Evolutionary conservation across 192 early-diverging fungal genomes (phyloP), one percentile per base, ranked within the genome.

Genomic region (Linnemannia exigua): DNA sequence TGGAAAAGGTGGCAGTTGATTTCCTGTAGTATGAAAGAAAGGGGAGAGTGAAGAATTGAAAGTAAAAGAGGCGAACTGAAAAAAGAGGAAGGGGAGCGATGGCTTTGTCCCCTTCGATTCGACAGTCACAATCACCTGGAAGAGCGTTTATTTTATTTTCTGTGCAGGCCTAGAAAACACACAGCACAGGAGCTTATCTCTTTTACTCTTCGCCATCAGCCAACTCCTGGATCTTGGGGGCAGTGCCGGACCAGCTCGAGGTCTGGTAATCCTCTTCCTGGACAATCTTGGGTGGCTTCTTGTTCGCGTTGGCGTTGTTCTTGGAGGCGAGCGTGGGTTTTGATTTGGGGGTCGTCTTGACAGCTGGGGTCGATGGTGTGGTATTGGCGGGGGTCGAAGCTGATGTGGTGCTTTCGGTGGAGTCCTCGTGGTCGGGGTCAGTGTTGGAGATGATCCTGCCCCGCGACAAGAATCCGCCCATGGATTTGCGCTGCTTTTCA

Each of bases 391-490:
- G 3, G 31, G 52, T 58, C 12, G 72, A 31, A 12, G 72, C n/a
- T 22, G 80, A 71, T 25, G 79, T 47, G 22, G 33, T 35, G 44
- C 48, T 33, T 12, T 46, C 63, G 2, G 20, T n/a, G 46, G 41
- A 33, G 1, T 35, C 50, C 54, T 79, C 73, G 17, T 73, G 31
- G 37, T 76, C 72, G 20, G 77, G 76, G 20, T 89, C 85, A 11
- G 84, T 80, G n/a, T 75, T 73, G 17, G 80, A 79, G 48, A 76
- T 46, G 70, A 81, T 89, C 47, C 77, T 77, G 68, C 79, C 79
- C 50, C 88, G 79, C 17, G 81, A 81, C 70, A 89, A 79, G 69
- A 89, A 84, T 70, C 88, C 88, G 0, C 79, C 81, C 78, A 89
- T 76, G 14, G 82, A 75, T 74, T 81, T 87, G 38, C 79, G 79